Evolutionary conservation across 2,329 filamentous ascomycete species (phyloP), one percentile per base, ranked within the genome.

Genomic region (Dactylellina drechsleri): DNA sequence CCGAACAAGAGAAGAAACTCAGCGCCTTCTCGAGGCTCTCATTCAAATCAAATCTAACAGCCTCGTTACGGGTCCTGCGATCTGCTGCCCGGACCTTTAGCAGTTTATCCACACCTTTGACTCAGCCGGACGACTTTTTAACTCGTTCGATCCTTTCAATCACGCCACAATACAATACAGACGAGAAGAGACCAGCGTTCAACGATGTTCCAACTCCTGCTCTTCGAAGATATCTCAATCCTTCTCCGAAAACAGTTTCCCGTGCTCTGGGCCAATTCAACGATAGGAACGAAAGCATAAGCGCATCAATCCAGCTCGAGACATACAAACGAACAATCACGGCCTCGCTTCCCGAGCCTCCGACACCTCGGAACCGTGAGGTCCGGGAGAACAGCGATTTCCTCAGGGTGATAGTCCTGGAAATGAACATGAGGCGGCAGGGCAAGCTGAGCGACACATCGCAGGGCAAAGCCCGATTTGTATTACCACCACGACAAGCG

Each of bases 341-440:
- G 52, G 54, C 43, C 18, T 53, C 72, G 50, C 72, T 59, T n/a
- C 58, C 54, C 58, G 72, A 76, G 52, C 54, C 61, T 0, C 65
- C 72, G 53, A 56, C 64, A 66, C 64, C 54, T 75, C 79, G 57
- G 84, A 60, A 82, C 86, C 45, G 89, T 54, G 89, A 91, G 80
- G 86, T 90, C 84, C 87, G 89, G 31, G 89, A 91, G 80, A 91
- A 91, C 78, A 85, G 88, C 47, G 88, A 91, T 79, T 91, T 91
- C 79, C 90, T 91, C 79, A 86, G 89, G 78, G 87, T 91, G 65
- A 89, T 89, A 41, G 89, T 91, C 59, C 87, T 91, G 85, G 89
- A 91, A 79, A 90, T 91, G 86, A 86, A 88, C 12, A 91, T 91
- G 89, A 86, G 89, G 66, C 87, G 86, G 79, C 84, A 83, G 50